A percentile compares a stretch with the other conserved stretches of the same genome.
Conservation (phyloP, 1,284 basidiomycete species). For the Austroboletus olivaceoglutinosus region DNA sequence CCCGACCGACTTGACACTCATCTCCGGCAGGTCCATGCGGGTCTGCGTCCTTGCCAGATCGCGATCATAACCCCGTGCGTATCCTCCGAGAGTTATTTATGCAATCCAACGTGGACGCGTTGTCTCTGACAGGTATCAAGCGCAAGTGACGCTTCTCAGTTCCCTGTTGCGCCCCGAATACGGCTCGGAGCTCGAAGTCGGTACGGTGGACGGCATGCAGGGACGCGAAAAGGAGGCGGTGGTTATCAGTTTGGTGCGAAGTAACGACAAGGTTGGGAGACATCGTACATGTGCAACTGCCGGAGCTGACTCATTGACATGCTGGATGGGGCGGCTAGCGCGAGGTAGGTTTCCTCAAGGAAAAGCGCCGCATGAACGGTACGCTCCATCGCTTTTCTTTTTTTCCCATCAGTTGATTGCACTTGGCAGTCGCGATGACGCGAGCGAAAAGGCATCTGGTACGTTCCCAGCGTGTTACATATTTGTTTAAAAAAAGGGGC, state of each 20-base stretch:
- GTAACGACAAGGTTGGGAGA: slow-evolving; percentile 75
- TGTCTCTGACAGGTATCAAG: slow-evolving; percentile 67
- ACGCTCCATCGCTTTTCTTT: slow-evolving; percentile 12
- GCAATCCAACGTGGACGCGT: too few species aligned
- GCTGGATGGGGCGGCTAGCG: slow-evolving; percentile 47
- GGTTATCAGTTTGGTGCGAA: slow-evolving; percentile 84
- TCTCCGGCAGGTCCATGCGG: slow-evolving; percentile 57
- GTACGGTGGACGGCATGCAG: slow-evolving; percentile 92
- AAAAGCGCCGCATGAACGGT: slow-evolving; percentile 88
- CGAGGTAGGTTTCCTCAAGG: slow-evolving; percentile 90
- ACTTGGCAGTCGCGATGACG: slow-evolving; percentile 82
- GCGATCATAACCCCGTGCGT: slow-evolving; percentile 86
- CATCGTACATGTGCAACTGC: background rate
- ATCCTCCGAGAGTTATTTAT: too few species aligned
- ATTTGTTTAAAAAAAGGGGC: background rate
- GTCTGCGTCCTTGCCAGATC: slow-evolving; percentile 74
- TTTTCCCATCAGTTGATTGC: background rate
- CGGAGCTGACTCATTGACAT: background rate
- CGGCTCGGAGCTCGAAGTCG: slow-evolving; percentile 78
- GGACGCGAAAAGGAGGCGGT: slow-evolving; percentile 90
- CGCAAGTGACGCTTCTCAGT: slow-evolving; percentile 81
- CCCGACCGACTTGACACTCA: background rate
- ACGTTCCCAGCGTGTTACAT: slow-evolving; percentile 6
- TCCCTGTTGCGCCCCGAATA: slow-evolving; percentile 67
- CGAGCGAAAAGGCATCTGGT: slow-evolving; percentile 88